phyloP scores from a whole-genome alignment of 805 yeast genomes.

The Peterozyma xylosa region DNA sequence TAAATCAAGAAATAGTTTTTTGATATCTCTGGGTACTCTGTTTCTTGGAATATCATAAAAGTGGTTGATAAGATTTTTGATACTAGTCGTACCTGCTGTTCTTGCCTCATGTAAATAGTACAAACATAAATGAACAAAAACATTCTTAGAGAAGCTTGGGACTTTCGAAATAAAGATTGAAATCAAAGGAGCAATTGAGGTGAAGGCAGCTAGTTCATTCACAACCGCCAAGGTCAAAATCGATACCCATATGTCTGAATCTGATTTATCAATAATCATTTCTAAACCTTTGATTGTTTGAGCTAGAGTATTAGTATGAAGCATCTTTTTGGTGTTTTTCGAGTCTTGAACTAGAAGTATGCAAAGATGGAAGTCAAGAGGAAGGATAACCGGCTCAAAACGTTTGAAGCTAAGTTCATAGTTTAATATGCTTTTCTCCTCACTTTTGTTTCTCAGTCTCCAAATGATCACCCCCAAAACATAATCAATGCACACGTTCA shows the following conservation, averaged over 20 bases:
- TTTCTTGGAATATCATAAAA: conserved; percentile 14
- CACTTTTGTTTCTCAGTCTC: conserved; percentile 1
- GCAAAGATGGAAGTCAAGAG: conserved; percentile 2
- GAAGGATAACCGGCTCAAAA: not conserved
- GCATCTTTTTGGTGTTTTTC: not conserved
- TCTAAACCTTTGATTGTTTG: not conserved
- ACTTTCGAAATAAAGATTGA: conserved; percentile 9
- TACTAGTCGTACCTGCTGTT: conserved; percentile 11
- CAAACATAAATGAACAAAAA: conserved; percentile 21
- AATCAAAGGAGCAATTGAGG: conserved; percentile 6
- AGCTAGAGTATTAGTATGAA: conserved; percentile 1
- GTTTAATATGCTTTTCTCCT: not conserved
- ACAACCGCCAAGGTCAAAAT: not conserved
- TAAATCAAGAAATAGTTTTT: conserved; percentile 20
- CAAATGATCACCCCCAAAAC: conserved; percentile 4
- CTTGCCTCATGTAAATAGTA: conserved; percentile 14
- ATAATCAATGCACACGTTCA: conserved; percentile 1
- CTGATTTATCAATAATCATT: not conserved
- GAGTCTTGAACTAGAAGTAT: conserved; percentile 1
- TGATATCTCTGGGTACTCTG: conserved; percentile 8
- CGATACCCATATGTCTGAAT: conserved; percentile 2
- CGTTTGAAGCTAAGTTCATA: not conserved
- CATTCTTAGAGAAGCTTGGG: conserved; percentile 18
- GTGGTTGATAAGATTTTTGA: conserved; percentile 14
- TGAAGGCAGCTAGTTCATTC: conserved; percentile 4